Evolutionary conservation across 805 yeast genomes (phyloP), one percentile per base, ranked within the genome.

Genomic region (Ogataea salicorniae): DNA sequence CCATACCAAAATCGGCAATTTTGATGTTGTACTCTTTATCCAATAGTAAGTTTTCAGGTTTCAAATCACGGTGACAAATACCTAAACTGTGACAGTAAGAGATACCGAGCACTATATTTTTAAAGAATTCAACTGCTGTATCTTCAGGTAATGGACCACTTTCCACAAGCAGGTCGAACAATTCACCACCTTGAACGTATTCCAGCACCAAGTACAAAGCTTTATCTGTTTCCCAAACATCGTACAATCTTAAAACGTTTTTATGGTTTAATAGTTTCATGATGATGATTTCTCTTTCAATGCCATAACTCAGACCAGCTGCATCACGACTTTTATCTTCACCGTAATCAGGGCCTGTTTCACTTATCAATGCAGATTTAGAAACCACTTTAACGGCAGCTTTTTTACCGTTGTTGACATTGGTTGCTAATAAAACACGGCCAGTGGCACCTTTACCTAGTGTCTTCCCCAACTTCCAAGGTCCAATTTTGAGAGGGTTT

Each of bases 1-100:
- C 99, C 99, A 94, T 94, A 34, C 99, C 99, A 64, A 94, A 94
- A 68, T 94, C 99, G 9, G 99, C 99, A 55, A 94, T 89, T 66
- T 94, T 94, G 65, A 94, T 91, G 66, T 89, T 90, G 53, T 83
- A 80, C 63, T 88, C 77, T 62, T 84, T 83, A 69, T 91, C 98
- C 39, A 91, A 72, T 44, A 86, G 65, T 23, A 86, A 75, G 56
- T 86, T 86, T 62, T 86, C 94, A 2, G 94, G 94, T 63, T 86
- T 86, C 55, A 86, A 74, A 63, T 86, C 94, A 54, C 89, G 74
- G 61, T 86, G 94, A 47, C 84, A 85, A 45, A 86, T 83, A 55
- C 83, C 87, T 48, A 74, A 64, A 42, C 76, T 80, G 63, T 86
- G 95, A 41, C 87, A 68, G 60, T 76, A 84, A 50, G 79, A 74